Base-by-base conservation (phyloP, 1,139 yeast species). In the Hemisphaericaspora xylanilytica region DNA sequence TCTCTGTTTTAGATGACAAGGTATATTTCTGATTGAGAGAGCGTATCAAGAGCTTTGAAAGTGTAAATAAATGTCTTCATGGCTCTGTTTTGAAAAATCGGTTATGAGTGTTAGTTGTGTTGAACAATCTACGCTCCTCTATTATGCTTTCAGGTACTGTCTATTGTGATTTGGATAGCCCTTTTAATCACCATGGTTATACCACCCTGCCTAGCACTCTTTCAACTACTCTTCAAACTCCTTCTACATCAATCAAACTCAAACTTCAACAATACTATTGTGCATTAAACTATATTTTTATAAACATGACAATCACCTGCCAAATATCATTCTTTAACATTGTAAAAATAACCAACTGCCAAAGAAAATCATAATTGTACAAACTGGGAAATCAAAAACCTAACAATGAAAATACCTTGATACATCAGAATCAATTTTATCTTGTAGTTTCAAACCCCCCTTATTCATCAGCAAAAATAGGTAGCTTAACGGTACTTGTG, bases 401-500 rank as follows among this genome's bases (percentile, higher is more conserved):
- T 6, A 28, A 28, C 11, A 15, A 6, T 20, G 21, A 6, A 6
- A 20, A 20, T 8, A 20, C 21, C 21, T n/a, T n/a, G n/a, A n/a
- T n/a, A n/a, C n/a, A n/a, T n/a, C n/a, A n/a, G n/a, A n/a, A n/a
- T n/a, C n/a, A n/a, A n/a, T n/a, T n/a, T n/a, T n/a, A n/a, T n/a
- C n/a, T n/a, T n/a, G n/a, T n/a, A n/a, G n/a, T n/a, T n/a, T n/a
- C n/a, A n/a, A n/a, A n/a, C n/a, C n/a, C n/a, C n/a, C n/a, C n/a
- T n/a, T n/a, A n/a, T n/a, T n/a, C n/a, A n/a, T n/a, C n/a, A n/a
- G n/a, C n/a, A n/a, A n/a, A n/a, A n/a, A n/a, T n/a, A n/a, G n/a
- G n/a, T 29, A 49, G 49, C 64, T 85, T 88, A 89, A 82, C 96
- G 92, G 92, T 78, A 86, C 82, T 94, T 94, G 92, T 81, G 75